Conservation (phyloP, 1,284 basidiomycete species). For the Ustilago cynodontis region DNA sequence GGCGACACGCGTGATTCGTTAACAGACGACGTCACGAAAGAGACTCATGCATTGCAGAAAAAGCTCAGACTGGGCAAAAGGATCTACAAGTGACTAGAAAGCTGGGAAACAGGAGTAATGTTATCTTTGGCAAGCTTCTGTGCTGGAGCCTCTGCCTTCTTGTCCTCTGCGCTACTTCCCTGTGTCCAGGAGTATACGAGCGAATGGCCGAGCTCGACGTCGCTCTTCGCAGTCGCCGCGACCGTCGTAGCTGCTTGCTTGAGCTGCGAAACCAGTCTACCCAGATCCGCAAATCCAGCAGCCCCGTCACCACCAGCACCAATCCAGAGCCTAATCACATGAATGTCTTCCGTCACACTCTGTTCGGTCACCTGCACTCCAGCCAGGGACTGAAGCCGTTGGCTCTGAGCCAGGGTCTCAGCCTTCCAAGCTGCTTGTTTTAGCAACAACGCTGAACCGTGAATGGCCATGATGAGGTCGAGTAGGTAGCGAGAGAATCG, state of each 20-base stretch:
- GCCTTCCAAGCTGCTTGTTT: constrained; percentile 48
- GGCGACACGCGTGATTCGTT: too few species aligned
- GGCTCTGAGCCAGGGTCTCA: neutral
- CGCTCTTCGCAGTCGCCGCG: constrained; percentile 2
- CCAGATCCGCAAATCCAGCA: constrained; percentile 38
- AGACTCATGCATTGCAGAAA: neutral
- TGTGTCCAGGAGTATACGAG: constrained; percentile 42
- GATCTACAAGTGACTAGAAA: constrained; percentile 12
- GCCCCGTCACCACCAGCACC: constrained; percentile 21
- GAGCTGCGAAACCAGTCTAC: constrained; percentile 28
- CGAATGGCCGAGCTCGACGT: constrained; percentile 31
- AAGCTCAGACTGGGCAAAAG: neutral
- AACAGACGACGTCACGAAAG: neutral
- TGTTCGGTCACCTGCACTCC: constrained; percentile 12
- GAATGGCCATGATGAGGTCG: constrained; percentile 47
- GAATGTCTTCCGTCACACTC: constrained; percentile 25
- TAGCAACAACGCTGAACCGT: constrained; percentile 40
- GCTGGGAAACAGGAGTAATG: constrained; percentile 1
- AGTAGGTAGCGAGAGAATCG: constrained; percentile 43
- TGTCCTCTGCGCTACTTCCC: neutral
- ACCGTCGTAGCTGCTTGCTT: constrained; percentile 15
- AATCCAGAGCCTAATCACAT: constrained; percentile 41
- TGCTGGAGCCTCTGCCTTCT: constrained; percentile 1
- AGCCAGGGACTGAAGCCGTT: constrained; percentile 27
- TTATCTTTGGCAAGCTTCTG: neutral